phyloP scores from a whole-genome alignment of 78 protist genomes.

The Dictyostelium purpureum region DNA sequence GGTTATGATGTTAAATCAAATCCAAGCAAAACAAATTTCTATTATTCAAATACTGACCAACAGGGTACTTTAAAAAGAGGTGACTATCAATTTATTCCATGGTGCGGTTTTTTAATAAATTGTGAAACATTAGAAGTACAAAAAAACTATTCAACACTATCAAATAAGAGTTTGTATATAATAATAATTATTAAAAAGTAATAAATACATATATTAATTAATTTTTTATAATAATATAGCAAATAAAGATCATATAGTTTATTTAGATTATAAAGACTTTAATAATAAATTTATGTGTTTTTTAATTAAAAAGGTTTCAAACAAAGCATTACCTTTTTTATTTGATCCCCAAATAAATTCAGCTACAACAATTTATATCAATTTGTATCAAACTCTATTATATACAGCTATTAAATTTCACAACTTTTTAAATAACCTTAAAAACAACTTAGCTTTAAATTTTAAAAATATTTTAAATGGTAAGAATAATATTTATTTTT shows the following conservation, averaged over 20 bases:
- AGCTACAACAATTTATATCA: neutral
- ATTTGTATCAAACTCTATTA: neutral
- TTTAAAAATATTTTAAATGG: neutral
- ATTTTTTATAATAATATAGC: neutral
- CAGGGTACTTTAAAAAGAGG: neutral
- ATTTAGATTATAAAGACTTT: neutral
- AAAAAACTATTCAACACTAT: slow-evolving; percentile 6
- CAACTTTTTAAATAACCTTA: neutral
- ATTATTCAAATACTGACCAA: neutral
- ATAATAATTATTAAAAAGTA: neutral
- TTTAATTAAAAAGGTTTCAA: neutral
- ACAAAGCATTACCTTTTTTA: neutral
- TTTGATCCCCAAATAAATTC: neutral
- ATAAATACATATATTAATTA: neutral
- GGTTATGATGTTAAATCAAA: slow-evolving; percentile 18
- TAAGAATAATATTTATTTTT: too few relatives aligned
- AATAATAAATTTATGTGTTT: neutral
- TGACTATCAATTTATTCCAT: neutral
- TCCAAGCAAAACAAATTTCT: neutral
- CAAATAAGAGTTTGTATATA: neutral
- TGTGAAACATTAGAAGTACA: slow-evolving; percentile 18
- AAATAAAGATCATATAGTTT: neutral
- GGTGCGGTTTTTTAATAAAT: slow-evolving; percentile 34
- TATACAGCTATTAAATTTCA: slow-evolving; percentile 1
- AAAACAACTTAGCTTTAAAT: neutral